Evolutionary conservation across 352 stramenopile species (phyloP), one percentile per base, ranked within the genome.

Genomic region (Hyaloperonospora arabidopsidis): DNA sequence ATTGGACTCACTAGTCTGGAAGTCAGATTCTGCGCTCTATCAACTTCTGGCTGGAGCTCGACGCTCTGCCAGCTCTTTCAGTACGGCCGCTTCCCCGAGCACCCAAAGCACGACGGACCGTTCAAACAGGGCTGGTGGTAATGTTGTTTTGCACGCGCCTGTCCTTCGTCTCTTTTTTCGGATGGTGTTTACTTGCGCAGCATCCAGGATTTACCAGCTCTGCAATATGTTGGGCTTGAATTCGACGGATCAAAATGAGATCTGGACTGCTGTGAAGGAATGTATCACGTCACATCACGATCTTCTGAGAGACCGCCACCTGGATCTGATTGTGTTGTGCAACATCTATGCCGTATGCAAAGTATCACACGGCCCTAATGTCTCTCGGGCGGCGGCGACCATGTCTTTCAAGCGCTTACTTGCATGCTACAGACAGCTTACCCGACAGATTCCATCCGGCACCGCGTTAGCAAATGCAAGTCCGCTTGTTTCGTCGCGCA

Each of bases 291-390:
- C 72, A 1, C 67, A 76, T 34, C 71, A 84, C 18, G 59, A 83
- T 19, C 53, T 89, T 18, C 56, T 92, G 25, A 72, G 64, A 48
- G 74, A 94, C 56, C 81, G 84, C 2, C 82, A 93, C 49, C 46
- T 94, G 53, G 84, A 94, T 51, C 68, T 90, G 32, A 74, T 94
- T 28, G 73, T 94, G 19, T 40, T 93, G 34, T 94, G 84, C 58
- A 88, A 74, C 59, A 75, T 93, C 51, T 92, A 92, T 59, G 79
- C 76, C 11, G 82, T 94, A 19, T 90, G 79, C 63, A 94, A 94
- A 64, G 80, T 92, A 10, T 89, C 89, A 45, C 79, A 81, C 38
- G 70, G 87, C 2, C 72, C 68, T 1, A 76, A 79, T 40, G 59
- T 84, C 10, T 89, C 80, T 17, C 40, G 63, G 8, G 60, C 65